Percentiles rank a stretch among this genome's conserved stretches.
Evolutionary conservation across 2,329 filamentous ascomycete genomes (phyloP).

Genomic region (Alternaria solani): DNA sequence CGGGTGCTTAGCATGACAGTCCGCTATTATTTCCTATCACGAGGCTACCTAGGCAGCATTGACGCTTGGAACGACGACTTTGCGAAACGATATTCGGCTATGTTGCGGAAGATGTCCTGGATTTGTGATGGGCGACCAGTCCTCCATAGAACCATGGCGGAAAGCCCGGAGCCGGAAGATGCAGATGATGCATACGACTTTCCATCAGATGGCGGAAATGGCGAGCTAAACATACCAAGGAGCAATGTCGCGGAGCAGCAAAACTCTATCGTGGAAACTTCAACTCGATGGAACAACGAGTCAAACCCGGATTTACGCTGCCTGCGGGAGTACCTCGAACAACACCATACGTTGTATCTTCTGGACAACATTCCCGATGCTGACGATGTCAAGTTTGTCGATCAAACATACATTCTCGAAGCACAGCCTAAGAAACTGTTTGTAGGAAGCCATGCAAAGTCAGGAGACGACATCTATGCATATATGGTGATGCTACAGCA

Average conservation of each 20-base stretch:
- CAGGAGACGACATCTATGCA: constrained; percentile 17
- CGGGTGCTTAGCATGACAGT: constrained; percentile 15
- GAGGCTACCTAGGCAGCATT: constrained; percentile 4
- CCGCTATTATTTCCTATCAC: constrained; percentile 18
- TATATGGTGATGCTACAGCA: constrained; percentile 11
- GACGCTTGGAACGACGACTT: constrained; percentile 11
- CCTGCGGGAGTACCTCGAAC: constrained; percentile 10
- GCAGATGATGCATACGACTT: constrained; percentile 4
- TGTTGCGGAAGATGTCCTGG: constrained; percentile 5
- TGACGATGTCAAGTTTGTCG: constrained; percentile 14
- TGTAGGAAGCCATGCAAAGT: constrained; percentile 11
- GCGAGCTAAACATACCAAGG: neutral
- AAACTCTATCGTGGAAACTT: neutral
- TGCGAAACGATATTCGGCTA: constrained; percentile 1
- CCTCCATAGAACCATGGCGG: constrained; percentile 2
- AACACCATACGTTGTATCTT: constrained; percentile 12
- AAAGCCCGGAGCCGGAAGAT: constrained; percentile 19
- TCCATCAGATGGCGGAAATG: constrained; percentile 4
- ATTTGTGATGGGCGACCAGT: neutral
- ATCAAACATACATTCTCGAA: constrained; percentile 12
- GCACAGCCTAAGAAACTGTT: constrained; percentile 21
- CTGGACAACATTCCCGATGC: constrained; percentile 18
- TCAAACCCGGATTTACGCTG: constrained; percentile 6
- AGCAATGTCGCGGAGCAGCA: neutral
- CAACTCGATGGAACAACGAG: neutral